Evolutionary conservation across 768 basidiomycete species (phyloP).

Genomic region (Xanthoconium stramineum): DNA sequence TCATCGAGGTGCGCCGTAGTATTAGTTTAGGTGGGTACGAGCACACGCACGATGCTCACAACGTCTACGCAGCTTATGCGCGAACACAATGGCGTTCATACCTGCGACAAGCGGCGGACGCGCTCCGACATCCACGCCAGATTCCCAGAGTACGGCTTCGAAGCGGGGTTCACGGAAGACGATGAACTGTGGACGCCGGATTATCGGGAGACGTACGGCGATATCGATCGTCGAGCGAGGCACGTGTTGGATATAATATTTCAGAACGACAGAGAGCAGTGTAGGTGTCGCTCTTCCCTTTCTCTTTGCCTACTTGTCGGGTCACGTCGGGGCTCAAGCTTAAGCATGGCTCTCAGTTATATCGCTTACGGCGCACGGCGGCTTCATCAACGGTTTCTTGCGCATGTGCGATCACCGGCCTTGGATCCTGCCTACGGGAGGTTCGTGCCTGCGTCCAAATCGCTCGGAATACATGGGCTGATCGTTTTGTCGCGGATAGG

Average conservation of each 20-base stretch:
- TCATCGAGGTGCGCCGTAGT: slow-evolving; percentile 50
- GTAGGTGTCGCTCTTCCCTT: slow-evolving; percentile 34
- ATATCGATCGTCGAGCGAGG: slow-evolving; percentile 45
- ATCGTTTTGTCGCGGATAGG: slow-evolving; percentile 8
- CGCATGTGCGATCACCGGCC: slow-evolving; percentile 39
- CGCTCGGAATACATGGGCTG: not conserved
- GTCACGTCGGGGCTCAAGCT: not conserved
- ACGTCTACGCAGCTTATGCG: slow-evolving; percentile 54
- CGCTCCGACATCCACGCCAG: slow-evolving; percentile 41
- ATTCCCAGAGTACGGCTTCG: slow-evolving; percentile 47
- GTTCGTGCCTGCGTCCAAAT: slow-evolving; percentile 35
- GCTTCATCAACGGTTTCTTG: slow-evolving; percentile 58
- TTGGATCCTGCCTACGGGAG: slow-evolving; percentile 60
- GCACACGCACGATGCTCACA: not conserved
- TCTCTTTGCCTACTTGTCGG: not conserved
- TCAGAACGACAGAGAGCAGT: slow-evolving; percentile 36
- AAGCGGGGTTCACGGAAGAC: slow-evolving; percentile 55
- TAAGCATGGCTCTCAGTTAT: slow-evolving; percentile 41
- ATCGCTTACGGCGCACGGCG: slow-evolving; percentile 64
- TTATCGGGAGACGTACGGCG: slow-evolving; percentile 20
- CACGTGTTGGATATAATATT: slow-evolving; percentile 57
- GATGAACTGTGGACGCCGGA: slow-evolving; percentile 54
- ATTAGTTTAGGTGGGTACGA: not conserved
- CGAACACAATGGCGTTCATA: slow-evolving; percentile 64
- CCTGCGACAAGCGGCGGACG: slow-evolving; percentile 65